Evolutionary conservation across 2,329 filamentous ascomycete genomes (phyloP).

Genomic region (Periconia macrospinosa): DNA sequence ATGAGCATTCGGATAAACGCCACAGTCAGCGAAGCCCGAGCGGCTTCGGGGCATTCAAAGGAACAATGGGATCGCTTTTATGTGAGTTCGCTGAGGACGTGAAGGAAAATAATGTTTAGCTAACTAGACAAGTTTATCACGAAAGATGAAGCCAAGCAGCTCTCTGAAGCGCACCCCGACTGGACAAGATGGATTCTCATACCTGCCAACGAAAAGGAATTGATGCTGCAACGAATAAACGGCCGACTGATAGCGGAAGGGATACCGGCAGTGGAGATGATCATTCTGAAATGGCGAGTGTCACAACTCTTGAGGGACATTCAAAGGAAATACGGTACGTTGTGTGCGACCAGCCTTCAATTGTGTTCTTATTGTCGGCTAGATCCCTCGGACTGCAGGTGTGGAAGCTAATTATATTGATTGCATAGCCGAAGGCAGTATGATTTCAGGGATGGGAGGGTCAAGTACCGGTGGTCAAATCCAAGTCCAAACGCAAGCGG

Average conservation of each 20-base stretch:
- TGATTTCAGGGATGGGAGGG: constrained; percentile 35
- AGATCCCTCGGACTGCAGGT: constrained; percentile 20
- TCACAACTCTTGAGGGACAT: constrained; percentile 41
- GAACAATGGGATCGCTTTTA: constrained; percentile 44
- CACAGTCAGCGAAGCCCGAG: constrained; percentile 39
- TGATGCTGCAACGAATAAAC: constrained; percentile 40
- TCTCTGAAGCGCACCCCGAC: constrained; percentile 39
- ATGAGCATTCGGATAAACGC: constrained; percentile 45
- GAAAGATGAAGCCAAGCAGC: constrained; percentile 40
- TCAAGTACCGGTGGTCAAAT: constrained; percentile 31
- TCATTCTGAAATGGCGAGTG: constrained; percentile 42
- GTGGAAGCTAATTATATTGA: constrained; percentile 32
- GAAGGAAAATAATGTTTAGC: constrained; percentile 15
- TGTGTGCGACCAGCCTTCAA: constrained; percentile 19
- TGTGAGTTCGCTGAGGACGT: constrained; percentile 24
- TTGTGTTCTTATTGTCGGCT: constrained; percentile 8
- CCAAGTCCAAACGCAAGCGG: constrained; percentile 29
- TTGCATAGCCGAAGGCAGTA: constrained; percentile 40
- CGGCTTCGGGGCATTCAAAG: constrained; percentile 38
- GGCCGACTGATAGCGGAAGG: constrained; percentile 36
- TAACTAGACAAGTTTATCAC: constrained; percentile 40
- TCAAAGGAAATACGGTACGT: constrained; percentile 42
- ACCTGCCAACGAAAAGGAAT: constrained; percentile 40
- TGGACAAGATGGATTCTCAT: constrained; percentile 43
- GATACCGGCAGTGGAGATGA: constrained; percentile 41